Conservation (phyloP, 176 grass and related monocot genomes). For the Phoenix roebelenii region DNA sequence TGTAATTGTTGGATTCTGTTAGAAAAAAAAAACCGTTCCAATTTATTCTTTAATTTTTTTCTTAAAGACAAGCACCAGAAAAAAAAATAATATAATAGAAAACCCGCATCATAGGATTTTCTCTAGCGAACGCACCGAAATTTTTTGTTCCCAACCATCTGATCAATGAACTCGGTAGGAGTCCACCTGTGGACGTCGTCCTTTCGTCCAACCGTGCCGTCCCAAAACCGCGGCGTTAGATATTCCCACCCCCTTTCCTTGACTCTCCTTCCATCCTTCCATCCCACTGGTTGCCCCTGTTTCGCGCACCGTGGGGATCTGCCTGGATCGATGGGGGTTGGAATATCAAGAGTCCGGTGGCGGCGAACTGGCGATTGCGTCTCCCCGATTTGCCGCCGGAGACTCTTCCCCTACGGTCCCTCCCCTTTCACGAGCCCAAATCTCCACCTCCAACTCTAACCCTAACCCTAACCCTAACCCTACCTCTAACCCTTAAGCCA, state of each 20-base stretch:
- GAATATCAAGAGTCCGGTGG: constrained; percentile 5
- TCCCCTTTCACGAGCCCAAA: too few species aligned
- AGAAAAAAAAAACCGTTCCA: too few species aligned
- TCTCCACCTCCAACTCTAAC: neutral
- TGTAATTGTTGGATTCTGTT: too few species aligned
- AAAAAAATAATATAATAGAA: too few species aligned
- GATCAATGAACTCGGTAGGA: too few species aligned
- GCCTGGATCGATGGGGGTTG: neutral
- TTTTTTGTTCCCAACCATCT: too few species aligned
- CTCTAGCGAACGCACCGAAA: too few species aligned
- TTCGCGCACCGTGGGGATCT: neutral
- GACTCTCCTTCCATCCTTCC: neutral
- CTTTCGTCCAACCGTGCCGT: neutral
- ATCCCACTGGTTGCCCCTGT: neutral
- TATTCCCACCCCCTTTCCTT: constrained; percentile 5
- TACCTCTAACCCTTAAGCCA: neutral
- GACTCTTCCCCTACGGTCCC: neutral
- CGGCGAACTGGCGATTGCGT: too few species aligned
- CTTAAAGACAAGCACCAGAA: too few species aligned
- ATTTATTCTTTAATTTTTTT: too few species aligned
- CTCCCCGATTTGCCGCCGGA: neutral
- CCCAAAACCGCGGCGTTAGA: neutral
- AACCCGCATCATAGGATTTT: too few species aligned
- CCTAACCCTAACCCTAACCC: constrained; percentile 1
- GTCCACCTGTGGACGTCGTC: too few species aligned